Conservation (phyloP, 208 protist genomes). For the Trypanosoma lewisi region DNA sequence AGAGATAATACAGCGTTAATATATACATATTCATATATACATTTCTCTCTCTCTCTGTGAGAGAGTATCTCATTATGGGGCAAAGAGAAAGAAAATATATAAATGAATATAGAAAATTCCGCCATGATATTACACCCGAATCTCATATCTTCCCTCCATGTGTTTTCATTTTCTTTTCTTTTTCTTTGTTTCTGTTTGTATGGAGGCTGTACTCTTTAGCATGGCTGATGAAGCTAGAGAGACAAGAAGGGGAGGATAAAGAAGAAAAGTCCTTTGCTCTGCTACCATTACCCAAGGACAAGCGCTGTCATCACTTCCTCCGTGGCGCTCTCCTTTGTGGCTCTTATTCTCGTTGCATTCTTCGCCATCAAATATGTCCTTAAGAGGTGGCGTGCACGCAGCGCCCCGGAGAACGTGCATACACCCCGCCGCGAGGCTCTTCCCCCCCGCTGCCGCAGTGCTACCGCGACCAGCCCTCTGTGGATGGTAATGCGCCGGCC, state of each 20-base stretch:
- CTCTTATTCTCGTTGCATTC: too few relatives aligned
- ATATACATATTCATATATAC: constrained; percentile 11
- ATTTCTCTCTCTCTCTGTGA: too few relatives aligned
- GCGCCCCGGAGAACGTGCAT: neutral
- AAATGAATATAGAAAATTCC: too few relatives aligned
- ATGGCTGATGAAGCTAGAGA: too few relatives aligned
- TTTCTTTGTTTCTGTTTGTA: neutral
- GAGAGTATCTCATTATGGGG: neutral
- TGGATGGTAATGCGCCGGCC: neutral
- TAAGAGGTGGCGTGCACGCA: neutral
- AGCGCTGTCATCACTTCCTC: too few relatives aligned
- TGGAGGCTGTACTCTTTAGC: neutral
- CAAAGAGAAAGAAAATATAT: constrained; percentile 10
- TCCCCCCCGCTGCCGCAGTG: neutral
- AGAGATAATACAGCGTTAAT: constrained; percentile 3
- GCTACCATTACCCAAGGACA: too few relatives aligned
- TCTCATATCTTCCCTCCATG: neutral
- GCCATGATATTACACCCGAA: neutral
- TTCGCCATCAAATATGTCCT: too few relatives aligned
- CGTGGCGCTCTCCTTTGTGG: too few relatives aligned
- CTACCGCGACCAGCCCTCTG: neutral
- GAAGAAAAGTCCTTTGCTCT: too few relatives aligned
- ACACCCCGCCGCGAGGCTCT: neutral
- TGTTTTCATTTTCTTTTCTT: neutral
- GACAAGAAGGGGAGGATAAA: too few relatives aligned